Percentiles rank a stretch among this genome's conserved stretches.
These are phyloP conservation scores for Crocinoboletus sp. DNA, from an alignment of 1,284 basidiomycete species.

Conservation along the genomic window DNA sequence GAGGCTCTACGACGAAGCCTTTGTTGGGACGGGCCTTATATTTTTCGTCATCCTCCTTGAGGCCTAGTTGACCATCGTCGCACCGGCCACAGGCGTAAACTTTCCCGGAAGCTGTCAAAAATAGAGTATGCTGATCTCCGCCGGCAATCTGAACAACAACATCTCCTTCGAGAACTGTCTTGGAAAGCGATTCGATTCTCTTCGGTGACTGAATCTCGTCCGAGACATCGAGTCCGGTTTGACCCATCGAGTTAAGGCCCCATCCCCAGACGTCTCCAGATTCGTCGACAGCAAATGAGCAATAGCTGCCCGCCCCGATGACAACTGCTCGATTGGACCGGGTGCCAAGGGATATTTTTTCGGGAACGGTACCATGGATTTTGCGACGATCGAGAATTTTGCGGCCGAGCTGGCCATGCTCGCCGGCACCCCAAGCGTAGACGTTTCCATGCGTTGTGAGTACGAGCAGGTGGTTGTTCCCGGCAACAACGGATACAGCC, in stretches of 20 bases:
- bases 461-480: constrained; percentile 84
- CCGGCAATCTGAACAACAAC: constrained; percentile 68
- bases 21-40: constrained; percentile 48
- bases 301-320: constrained; percentile 78
- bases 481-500: constrained; percentile 73
- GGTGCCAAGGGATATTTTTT: constrained; percentile 70
- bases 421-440: constrained; percentile 85
- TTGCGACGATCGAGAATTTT: constrained; percentile 81
- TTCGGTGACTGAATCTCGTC: constrained; percentile 65
- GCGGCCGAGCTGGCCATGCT: constrained; percentile 84
- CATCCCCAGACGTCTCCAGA: constrained; percentile 84
- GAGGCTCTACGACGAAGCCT: constrained; percentile 60
- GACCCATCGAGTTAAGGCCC: constrained; percentile 82
- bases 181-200: constrained; percentile 62
- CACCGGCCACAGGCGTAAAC: constrained; percentile 82
- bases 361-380: constrained; percentile 79
- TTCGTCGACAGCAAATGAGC: constrained; percentile 87
- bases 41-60: constrained; percentile 55
- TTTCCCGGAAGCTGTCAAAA: constrained; percentile 78
- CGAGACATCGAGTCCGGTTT: constrained; percentile 52
- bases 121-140: constrained; percentile 86
- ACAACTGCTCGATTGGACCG: constrained; percentile 66
- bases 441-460: constrained; percentile 82
- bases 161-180: constrained; percentile 62
- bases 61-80: constrained; percentile 76